These are phyloP conservation scores for Ophiostoma triangulosporum DNA, from an alignment of 2,329 filamentous ascomycete genomes.

Conservation along the genomic window DNA sequence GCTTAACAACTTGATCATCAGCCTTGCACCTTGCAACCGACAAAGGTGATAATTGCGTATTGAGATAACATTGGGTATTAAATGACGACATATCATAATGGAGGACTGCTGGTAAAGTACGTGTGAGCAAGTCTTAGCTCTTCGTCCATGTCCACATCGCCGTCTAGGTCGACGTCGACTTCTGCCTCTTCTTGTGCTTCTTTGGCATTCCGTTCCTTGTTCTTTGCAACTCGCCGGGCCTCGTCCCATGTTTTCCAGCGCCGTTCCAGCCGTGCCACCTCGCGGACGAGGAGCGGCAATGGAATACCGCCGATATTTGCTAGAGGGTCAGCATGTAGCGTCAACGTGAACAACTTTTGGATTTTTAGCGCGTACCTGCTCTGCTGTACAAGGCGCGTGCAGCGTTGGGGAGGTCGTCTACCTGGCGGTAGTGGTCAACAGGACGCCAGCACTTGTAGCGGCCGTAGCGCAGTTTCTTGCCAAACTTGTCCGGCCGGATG, in stretches of 20 bases:
- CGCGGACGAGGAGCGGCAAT: slow-evolving; percentile 21
- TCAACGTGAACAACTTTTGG: background rate
- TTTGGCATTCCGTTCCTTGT: background rate
- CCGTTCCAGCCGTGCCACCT: slow-evolving; percentile 25
- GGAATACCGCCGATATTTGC: slow-evolving; percentile 23
- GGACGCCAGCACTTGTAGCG: background rate
- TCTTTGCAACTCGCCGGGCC: background rate
- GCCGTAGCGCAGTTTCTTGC: background rate
- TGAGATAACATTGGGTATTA: background rate
- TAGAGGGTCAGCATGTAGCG: background rate
- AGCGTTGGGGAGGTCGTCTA: slow-evolving; percentile 28
- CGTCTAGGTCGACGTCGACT: background rate
- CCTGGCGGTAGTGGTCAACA: slow-evolving; percentile 22
- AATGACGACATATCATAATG: background rate
- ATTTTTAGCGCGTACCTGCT: slow-evolving; percentile 19
- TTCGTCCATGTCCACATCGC: background rate
- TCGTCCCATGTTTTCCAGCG: slow-evolving; percentile 23
- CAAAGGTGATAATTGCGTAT: too few species aligned
- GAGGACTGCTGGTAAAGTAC: slow-evolving; percentile 8
- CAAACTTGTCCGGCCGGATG: background rate
- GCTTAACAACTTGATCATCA: background rate
- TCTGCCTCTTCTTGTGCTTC: background rate
- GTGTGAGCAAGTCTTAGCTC: background rate
- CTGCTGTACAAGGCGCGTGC: slow-evolving; percentile 29
- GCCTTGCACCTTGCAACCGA: too few species aligned